These are phyloP conservation scores for Cytospora piceae DNA, from an alignment of 2,329 filamentous ascomycete species.

Conservation along the genomic window DNA sequence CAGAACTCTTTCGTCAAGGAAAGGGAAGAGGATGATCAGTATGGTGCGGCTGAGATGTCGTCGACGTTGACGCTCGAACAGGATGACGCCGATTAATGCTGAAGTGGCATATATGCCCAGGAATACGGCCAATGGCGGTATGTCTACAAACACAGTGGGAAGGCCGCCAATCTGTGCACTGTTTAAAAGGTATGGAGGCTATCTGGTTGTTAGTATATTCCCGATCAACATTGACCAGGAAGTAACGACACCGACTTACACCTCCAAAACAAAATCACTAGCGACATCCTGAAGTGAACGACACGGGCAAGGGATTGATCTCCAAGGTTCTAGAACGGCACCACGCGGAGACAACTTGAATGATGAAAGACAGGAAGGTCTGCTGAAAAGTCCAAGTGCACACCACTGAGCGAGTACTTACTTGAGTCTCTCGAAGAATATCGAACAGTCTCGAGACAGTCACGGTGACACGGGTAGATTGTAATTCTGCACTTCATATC, in stretches of 20 bases:
- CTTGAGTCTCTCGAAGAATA: too few species aligned
- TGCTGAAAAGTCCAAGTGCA: background rate
- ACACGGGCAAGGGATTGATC: background rate
- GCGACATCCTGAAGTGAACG: background rate
- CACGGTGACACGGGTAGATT: too few species aligned
- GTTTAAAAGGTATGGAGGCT: slow-evolving; percentile 45
- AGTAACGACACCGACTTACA: background rate
- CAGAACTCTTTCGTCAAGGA: slow-evolving; percentile 57
- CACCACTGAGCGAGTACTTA: too few species aligned
- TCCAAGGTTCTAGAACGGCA: background rate
- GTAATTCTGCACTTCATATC: background rate
- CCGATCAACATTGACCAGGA: background rate
- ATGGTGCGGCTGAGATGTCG: slow-evolving; percentile 61
- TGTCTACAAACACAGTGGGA: slow-evolving; percentile 62
- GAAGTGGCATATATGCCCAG: slow-evolving; percentile 58
- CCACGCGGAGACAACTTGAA: background rate
- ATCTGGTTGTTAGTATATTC: background rate
- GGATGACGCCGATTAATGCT: slow-evolving; percentile 59
- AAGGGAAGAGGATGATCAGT: slow-evolving; percentile 59
- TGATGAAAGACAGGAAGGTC: background rate
- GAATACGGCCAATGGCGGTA: slow-evolving; percentile 67
- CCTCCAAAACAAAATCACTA: background rate
- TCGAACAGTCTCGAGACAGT: too few species aligned
- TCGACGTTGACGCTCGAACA: slow-evolving; percentile 56
- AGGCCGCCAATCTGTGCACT: slow-evolving; percentile 59